Evolutionary conservation across 805 yeast species (phyloP), one percentile per base, ranked within the genome.

Genomic region (Spathaspora arborariae): DNA sequence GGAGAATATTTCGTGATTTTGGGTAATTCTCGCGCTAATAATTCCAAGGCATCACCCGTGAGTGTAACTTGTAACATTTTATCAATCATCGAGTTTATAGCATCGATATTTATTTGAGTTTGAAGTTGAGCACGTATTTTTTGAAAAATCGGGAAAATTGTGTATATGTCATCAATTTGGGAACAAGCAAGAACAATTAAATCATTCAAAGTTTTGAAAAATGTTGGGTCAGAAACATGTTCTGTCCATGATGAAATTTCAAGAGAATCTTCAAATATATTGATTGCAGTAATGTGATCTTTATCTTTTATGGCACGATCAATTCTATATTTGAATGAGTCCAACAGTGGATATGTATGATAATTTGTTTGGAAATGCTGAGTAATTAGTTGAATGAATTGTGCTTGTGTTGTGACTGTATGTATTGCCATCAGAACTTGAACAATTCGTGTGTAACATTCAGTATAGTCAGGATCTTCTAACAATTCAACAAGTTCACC

Each of bases 191-290:
- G 51, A 20, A 74, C 51, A 8, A 80, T 65, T 51, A 79, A 73
- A 13, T 73, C 64, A 55, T 72, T 71, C 48, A 83, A 60, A 0
- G 78, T 65, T 5, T 66, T 57, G 48, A 65, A 68, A 2, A 79
- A 51, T n/a, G 63, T 62, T 1, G 76, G 72, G 41, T 64, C 60
- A 13, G 50, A 45, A 24, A 50, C 54, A 8, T 47, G 38, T 1
- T 53, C 35, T 4, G 47, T 38, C 73, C 73, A 68, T 26, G 57
- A 55, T 4, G 47, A 47, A 20, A 42, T 49, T 7, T 48, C 45
- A 13, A 65, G 34, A 50, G 75, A 70, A 42, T 66, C 62, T 13
- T 64, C 63, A 45, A 68, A 72, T 9, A 67, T 45, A 19, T 57
- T 45, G 7, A 56, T 39, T 1, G 75, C 75, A 27, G 45, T 41